Base-by-base conservation (phyloP, 2,329 filamentous ascomycete genomes). In the Aspergillus sojae region DNA sequence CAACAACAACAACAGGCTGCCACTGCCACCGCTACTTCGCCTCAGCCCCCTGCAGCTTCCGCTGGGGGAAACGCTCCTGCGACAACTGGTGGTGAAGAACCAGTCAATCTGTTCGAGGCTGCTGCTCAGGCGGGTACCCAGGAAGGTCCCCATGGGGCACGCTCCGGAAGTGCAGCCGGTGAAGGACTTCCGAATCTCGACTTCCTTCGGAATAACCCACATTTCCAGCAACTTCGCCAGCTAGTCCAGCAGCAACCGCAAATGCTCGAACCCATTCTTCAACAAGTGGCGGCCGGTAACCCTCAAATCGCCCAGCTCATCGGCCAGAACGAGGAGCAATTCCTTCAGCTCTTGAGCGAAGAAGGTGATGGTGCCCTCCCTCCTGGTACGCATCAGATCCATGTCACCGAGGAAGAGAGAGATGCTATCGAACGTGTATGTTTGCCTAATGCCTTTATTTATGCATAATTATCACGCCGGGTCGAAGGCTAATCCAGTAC, bases 261-360 rank as follows among this genome's bases (percentile, higher is more conserved):
- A 77, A 99, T 99, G 95, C 89, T 99, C 26, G 95, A 99, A 83
- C 94, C 95, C 7, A 98, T 99, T 70, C 84, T 99, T 62, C 94
- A 98, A 80, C 94, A 97, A 80, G 92, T 99, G 43, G 94, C 93
- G 41, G 91, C 93, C 26, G 94, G 94, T 30, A 99, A 99, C 81
- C 95, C 95, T 21, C 91, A 96, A 77, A 88, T 99, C 61, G 95
- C 95, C 9, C 90, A 94, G 77, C 85, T 97, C 75, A 99, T 99
- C 68, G 91, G 91, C 46, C 88, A 91, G 75, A 93, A 98, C 79
- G 94, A 93, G 9, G 93, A 97, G 59, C 92, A 96, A 75, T 99
- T 99, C 78, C 85, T 99, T 67, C 90, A 92, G 77, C 83, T 99
- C 58, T 84, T 99, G 62, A 91, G 93, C 55, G 95, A 99, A 80